Evolutionary conservation across 495 filamentous ascomycete species (phyloP), one percentile per base, ranked within the genome.

Genomic region (Penicillium longicatenatum): DNA sequence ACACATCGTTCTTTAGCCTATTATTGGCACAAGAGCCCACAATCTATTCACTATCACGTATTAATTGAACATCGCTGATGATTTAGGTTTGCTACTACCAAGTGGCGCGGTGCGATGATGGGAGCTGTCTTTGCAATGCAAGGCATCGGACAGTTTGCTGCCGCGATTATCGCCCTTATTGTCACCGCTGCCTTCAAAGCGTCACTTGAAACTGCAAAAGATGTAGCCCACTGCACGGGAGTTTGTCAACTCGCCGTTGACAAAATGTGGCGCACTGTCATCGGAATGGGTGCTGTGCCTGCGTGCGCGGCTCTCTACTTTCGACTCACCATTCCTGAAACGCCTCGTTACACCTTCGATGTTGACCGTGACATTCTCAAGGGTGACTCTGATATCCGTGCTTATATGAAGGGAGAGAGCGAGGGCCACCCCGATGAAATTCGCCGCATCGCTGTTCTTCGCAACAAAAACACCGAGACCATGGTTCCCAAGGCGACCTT

Each of bases 101-200:
- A 90, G 68, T 91, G 88, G 87, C 81, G 91, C 53, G 91, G 91
- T 50, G 88, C 86, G 46, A 93, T 96, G 91, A 92, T 94, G 87
- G 86, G 81, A n/a, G 81, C 87, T 14, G 89, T 94, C 44, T 93
- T 94, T 65, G 84, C 89, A 59, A 92, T 91, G 84, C 90, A 93
- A 67, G 89, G 89, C 58, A 77, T 93, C 55, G 90, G 90, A 55
- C 88, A 92, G 71, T 81, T 92, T 56, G 75, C 73, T 20, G 89
- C 86, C 49, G 87, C 87, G 4, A 79, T 92, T 35, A 77, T 92
- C 55, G 84, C 87, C 55, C 72, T 92, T 35, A 87, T 91, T 64
- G 79, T 90, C 45, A 87, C 84, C 5, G 75, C 82, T 17, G 88
- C 88, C 43, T 94, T 93, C 79, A 89, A 84, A 63, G 75, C 82